Evolutionary conservation across 2,329 filamentous ascomycete genomes (phyloP), one percentile per base, ranked within the genome.

Genomic region (Xylaria multiplex): DNA sequence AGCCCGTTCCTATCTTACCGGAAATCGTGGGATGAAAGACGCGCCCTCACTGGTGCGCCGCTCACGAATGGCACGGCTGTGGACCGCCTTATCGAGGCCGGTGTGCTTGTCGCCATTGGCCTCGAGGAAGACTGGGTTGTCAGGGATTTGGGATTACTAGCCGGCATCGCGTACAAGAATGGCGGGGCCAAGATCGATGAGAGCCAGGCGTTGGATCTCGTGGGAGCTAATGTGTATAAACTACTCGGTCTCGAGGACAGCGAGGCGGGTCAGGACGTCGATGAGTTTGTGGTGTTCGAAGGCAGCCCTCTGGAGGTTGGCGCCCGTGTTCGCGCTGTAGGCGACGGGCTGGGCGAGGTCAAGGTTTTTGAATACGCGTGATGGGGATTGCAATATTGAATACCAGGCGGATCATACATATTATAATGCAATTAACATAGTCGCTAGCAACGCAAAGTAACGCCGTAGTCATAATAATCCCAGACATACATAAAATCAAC

Each of bases 41-140:
- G 88, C 1, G 84, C 86, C 0, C 79, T 91, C 11, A 84, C 87
- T 0, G 89, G 89, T 1, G 88, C 89, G 5, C 89, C 89, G 1
- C 80, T 91, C 0, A 89, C 88, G 0, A 89, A 90, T 70, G 88
- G 88, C 30, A 91, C 89, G 0, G 83, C 83, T 0, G 79, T 89
- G 4, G 87, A 91, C 67, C 76, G 73, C 13, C 81, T 91, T 1
- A 70, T 89, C 0, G 82, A 83, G 7, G 88, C 88, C 0, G 88
- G 88, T 1, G 88, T 91, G 0, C 73, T 78, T 2, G 81, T 85
- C 0, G 89, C 83, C 0, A 82, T 91, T 27, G 86, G 88, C 0
- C 81, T 89, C 4, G 81, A 84, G 48, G 87, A 90, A 73, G 86
- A 89, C 70, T 91, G 86, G 87, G 73, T 86, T 58, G 82, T 90